Base-by-base conservation (phyloP, 164 flowering plant species). In the Brasenia schreberi region DNA sequence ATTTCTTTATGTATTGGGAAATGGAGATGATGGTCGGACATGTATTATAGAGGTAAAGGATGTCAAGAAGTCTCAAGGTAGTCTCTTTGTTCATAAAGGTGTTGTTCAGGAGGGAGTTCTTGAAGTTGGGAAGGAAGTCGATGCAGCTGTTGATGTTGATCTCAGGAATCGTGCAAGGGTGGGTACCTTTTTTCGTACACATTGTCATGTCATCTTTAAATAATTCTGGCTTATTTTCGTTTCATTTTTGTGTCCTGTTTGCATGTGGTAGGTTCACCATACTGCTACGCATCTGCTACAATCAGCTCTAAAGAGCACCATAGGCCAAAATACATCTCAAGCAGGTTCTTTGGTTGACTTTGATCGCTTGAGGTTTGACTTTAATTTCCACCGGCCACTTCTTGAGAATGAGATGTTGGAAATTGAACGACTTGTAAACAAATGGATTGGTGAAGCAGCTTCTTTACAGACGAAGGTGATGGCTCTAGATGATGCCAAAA, bases 201-300 rank as follows among this genome's bases (percentile, higher is more conserved):
- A 23, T 23, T 23, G 27, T 2, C 27, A 23, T 23, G 27, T 23
- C 27, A 23, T 23, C 27, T 23, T 23, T 23, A 23, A 23, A 23
- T 23, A 23, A 23, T 23, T 23, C 27, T 23, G 27, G 27, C 27
- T 0, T 23, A 23, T 23, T 23, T 23, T 23, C 27, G 27, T 23
- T 23, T 23, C 27, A 23, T 23, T 23, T 23, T 0, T 23, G 27
- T 23, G 27, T 23, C 27, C 53, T 45, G 1, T 45, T 45, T 7
- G 12, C 53, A 45, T 1, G 5, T 45, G 53, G 53, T 83, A 93
- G 98, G 96, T 89, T 78, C 97, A 93, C 79, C 98, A 93, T 69
- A 89, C 97, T 65, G 98, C 98, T 67, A 93, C 98, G 14, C 98
- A 93, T 85, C 77, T 93, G 76, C 81, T 93, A 60, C 98, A 93